Evolutionary conservation across 2,329 filamentous ascomycete species (phyloP).

Genomic region (Fusarium torulosum): DNA sequence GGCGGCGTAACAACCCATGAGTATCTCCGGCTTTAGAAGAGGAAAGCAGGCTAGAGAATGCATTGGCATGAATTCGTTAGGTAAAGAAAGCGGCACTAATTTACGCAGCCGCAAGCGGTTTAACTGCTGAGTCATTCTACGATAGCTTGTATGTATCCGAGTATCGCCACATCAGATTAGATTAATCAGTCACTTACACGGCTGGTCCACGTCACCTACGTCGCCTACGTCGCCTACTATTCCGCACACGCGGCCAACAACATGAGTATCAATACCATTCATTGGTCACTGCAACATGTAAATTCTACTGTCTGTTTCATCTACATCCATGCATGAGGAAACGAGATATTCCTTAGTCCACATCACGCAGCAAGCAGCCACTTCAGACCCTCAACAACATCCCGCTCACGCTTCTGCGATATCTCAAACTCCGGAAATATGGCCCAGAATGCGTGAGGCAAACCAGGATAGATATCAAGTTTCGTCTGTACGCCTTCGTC

Average conservation of each 20-base stretch:
- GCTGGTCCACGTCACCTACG: conserved; percentile 35
- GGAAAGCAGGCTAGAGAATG: conserved; percentile 10
- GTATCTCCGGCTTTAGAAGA: conserved; percentile 22
- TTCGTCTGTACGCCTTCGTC: conserved; percentile 48
- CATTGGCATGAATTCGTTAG: background rate
- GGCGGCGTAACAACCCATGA: conserved; percentile 5
- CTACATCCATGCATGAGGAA: background rate
- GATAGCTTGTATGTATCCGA: background rate
- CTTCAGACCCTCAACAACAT: conserved; percentile 41
- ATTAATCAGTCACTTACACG: conserved; percentile 36
- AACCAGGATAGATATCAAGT: conserved; percentile 48
- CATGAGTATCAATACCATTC: background rate
- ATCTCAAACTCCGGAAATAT: conserved; percentile 42
- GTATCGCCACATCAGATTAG: conserved; percentile 38
- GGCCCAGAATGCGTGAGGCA: conserved; percentile 51
- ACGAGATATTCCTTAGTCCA: background rate
- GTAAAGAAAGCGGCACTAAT: background rate
- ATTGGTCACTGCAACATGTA: background rate
- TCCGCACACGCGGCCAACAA: conserved; percentile 4
- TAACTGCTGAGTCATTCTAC: conserved; percentile 38
- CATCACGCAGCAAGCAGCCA: conserved; percentile 38
- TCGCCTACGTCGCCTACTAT: background rate
- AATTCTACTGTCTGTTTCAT: background rate
- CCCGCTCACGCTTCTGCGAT: conserved; percentile 40
- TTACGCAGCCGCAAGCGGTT: background rate